Base-by-base conservation (phyloP, 2,329 filamentous ascomycete genomes). In the Sclerotinia glacialis region DNA sequence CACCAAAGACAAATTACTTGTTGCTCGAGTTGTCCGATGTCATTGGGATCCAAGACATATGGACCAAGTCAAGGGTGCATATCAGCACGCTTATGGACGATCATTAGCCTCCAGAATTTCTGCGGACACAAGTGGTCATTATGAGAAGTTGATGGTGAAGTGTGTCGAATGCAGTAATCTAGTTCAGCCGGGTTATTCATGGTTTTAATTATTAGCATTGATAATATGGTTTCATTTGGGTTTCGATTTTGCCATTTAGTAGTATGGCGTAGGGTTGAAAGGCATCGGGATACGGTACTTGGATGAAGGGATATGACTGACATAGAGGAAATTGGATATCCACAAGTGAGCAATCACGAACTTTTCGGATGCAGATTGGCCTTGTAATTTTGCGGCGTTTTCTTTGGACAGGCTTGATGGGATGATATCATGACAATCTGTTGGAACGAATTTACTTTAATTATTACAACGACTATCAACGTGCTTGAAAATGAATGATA, bases 121-220 rank as follows among this genome's bases (percentile, higher is more conserved):
- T 75, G 87, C 89, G 2, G 94, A 98, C 82, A 96, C 92, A 6
- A 91, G 89, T 69, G 91, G 93, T 5, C 89, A 97, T 78, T 96
- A 95, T 73, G 83, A 91, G 79, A 85, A 80, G 72, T 78, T 94
- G 74, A 83, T 97, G 85, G 78, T 96, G 70, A 92, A 66, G 18
- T 62, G 56, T 18, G 63, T 65, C 7, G 63, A 65, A 23, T 60
- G 16, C 46, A 60, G 63, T 42, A 28, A 60, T 34, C 23, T 49
- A 21, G 63, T 60, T 23, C 63, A 65, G 16, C 63, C 63, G 21
- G 63, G 54, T 23, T 31, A 42, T 26, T 42, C 53, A 28, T 65
- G 63, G 63, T 65, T 47, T 7, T 65, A 60, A 52, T 49, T 2
- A 64, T 65, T 26, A 7, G 21, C 21, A 37, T 31, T 44, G 7